phyloP scores from a whole-genome alignment of 108 stramenopile genomes.

The Chaetoceros muelleri region DNA sequence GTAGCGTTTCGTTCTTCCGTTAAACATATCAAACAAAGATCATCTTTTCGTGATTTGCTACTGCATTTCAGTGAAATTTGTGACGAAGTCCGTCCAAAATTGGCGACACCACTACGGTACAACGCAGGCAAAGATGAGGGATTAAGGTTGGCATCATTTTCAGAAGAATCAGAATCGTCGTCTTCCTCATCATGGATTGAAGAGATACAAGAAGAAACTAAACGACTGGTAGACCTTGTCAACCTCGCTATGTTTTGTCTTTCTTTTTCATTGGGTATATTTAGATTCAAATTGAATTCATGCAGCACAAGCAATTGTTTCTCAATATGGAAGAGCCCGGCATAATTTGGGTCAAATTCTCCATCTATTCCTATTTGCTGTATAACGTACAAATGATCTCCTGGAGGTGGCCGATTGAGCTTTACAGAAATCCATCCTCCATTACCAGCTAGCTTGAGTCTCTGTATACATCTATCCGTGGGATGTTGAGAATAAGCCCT shows the following conservation, averaged over 20 bases:
- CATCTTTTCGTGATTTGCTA: slow-evolving; percentile 5
- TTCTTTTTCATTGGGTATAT: not conserved
- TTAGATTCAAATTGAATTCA: slow-evolving; percentile 1
- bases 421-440: slow-evolving; percentile 71
- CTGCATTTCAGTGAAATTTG: not conserved
- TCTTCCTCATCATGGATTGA: slow-evolving; percentile 14
- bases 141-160: not conserved
- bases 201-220: slow-evolving; percentile 11
- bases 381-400: slow-evolving; percentile 37
- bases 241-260: not conserved
- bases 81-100: not conserved
- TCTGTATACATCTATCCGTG: slow-evolving; percentile 60
- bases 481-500: slow-evolving; percentile 74
- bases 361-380: slow-evolving; percentile 37
- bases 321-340: slow-evolving; percentile 43
- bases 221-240: not conserved
- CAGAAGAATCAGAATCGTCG: not conserved
- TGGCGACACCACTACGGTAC: slow-evolving; percentile 10
- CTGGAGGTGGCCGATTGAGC: slow-evolving; percentile 37
- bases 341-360: slow-evolving; percentile 46
- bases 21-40: slow-evolving; percentile 63
- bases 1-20: slow-evolving; percentile 72
- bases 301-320: slow-evolving; percentile 12
- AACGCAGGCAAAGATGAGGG: not conserved
- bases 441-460: slow-evolving; percentile 66